phyloP scores from a whole-genome alignment of 2,329 filamentous ascomycete species.

The Xylaria sp. region DNA sequence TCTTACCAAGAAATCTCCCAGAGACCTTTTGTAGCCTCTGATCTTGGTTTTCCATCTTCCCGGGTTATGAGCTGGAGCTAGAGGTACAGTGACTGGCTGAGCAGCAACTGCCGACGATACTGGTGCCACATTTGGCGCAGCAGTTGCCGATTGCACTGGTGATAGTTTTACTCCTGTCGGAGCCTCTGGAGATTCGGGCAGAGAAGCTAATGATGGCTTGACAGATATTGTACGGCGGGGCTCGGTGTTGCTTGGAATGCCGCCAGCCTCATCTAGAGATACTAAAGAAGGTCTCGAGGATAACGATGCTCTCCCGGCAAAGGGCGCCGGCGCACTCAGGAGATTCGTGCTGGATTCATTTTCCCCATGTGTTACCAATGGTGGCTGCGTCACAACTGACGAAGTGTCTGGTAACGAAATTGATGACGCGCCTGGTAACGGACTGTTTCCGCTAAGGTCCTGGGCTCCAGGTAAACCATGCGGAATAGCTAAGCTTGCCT shows the following conservation, averaged over 20 bases:
- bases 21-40: constrained; percentile 39
- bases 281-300: constrained; percentile 39
- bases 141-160: constrained; percentile 40
- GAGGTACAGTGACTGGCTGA: constrained; percentile 24
- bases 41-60: constrained; percentile 34
- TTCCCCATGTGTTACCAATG: constrained; percentile 27
- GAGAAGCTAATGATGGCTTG: constrained; percentile 42
- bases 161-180: constrained; percentile 33
- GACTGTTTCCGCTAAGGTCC: neutral
- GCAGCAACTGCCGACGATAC: constrained; percentile 30
- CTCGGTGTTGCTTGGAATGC: constrained; percentile 1
- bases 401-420: constrained; percentile 7
- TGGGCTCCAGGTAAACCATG: neutral
- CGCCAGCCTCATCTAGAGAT: constrained; percentile 34
- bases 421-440: constrained; percentile 11
- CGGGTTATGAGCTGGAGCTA: constrained; percentile 30
- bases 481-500: constrained; percentile 13
- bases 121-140: constrained; percentile 35
- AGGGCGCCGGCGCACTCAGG: constrained; percentile 39
- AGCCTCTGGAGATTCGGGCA: constrained; percentile 38
- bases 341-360: constrained; percentile 41
- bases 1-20: constrained; percentile 45
- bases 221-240: constrained; percentile 40
- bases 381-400: constrained; percentile 39
- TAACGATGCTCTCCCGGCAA: constrained; percentile 40